phyloP scores from a whole-genome alignment of 1,139 yeast genomes.

The Debaryomycetaceae sp. region DNA sequence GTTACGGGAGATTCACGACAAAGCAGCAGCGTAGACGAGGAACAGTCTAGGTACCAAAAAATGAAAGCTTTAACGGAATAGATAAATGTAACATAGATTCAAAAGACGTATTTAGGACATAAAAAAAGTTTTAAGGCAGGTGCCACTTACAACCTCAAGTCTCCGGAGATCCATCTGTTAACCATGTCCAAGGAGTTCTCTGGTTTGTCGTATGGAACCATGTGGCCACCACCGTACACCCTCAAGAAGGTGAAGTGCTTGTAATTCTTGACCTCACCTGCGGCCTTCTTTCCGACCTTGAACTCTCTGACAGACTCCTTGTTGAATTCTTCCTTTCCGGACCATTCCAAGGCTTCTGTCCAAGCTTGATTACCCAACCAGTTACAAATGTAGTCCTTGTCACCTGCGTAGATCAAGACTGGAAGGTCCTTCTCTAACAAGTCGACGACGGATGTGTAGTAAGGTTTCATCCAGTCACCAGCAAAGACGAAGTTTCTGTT shows the following conservation, averaged over 20 bases:
- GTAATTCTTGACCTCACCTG: conserved; percentile 57
- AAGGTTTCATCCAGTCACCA: conserved; percentile 66
- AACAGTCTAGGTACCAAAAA: no score
- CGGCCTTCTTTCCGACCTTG: conserved; percentile 43
- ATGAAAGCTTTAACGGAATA: no score
- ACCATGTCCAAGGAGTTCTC: conserved; percentile 70
- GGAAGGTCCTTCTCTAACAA: conserved; percentile 49
- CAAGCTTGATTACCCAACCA: conserved; percentile 40
- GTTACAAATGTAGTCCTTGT: conserved; percentile 38
- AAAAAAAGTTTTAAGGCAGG: no score
- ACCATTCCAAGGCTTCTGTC: conserved; percentile 28
- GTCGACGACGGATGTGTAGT: conserved; percentile 57
- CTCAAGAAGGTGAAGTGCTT: conserved; percentile 59
- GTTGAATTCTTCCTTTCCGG: conserved; percentile 23
- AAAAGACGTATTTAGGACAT: no score
- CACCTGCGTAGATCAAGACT: conserved; percentile 38
- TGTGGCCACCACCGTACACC: conserved; percentile 66
- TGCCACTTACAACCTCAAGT: conserved; percentile 14
- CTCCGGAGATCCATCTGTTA: conserved; percentile 69
- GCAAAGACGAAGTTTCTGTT: conserved; percentile 50
- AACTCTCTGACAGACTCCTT: conserved; percentile 36
- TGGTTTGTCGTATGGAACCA: conserved; percentile 84
- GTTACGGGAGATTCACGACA: no score
- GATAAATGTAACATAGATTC: no score
- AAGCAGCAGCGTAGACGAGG: no score